phyloP scores from a whole-genome alignment of 164 flowering plant species.

The Vitis vinifera region ASM3070453v1 NC_081819.1:19717001-19717500 shows the following conservation, averaged over 20 bases:
- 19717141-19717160: constrained; percentile 13
- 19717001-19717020: constrained; percentile 4
- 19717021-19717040: constrained; percentile 5
- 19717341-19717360: constrained; percentile 16
- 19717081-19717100: constrained; percentile 8
- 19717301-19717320: constrained; percentile 3
- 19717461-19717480: constrained; percentile 20
- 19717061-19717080: not conserved
- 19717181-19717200: not conserved
- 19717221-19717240: not conserved
- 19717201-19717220: not conserved
- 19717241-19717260: constrained; percentile 15
- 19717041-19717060: constrained; percentile 7
- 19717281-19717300: constrained; percentile 5
- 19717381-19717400: constrained; percentile 26
- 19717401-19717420: constrained; percentile 30
- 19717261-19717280: not conserved
- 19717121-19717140: constrained; percentile 8
- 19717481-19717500: constrained; percentile 14
- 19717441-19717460: constrained; percentile 20
- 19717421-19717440: constrained; percentile 39
- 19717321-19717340: constrained; percentile 8
- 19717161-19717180: constrained; percentile 13
- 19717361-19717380: constrained; percentile 28
- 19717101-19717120: constrained; percentile 5